phyloP scores from a whole-genome alignment of 2,329 filamentous ascomycete species.

The Penicillium capsulatum region DNA sequence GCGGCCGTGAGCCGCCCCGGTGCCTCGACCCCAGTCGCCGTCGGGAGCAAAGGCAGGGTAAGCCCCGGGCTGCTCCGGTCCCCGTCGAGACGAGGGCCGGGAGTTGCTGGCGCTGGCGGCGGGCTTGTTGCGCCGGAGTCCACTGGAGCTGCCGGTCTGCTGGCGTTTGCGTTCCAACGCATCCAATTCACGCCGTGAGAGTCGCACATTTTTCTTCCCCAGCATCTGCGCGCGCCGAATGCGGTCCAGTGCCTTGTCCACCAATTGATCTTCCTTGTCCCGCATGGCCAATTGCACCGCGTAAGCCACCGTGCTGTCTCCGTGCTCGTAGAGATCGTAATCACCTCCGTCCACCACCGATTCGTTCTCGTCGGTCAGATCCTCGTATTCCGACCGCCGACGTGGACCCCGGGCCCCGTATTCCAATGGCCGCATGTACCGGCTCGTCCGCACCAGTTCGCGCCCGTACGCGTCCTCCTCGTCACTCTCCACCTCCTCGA shows the following conservation, averaged over 20 bases:
- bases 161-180: slow-evolving; percentile 69
- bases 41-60: slow-evolving; percentile 35
- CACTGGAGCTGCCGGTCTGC: slow-evolving; percentile 39
- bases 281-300: slow-evolving; percentile 53
- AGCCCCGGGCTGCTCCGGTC: slow-evolving; percentile 21
- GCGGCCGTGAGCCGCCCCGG: slow-evolving; percentile 45
- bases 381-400: slow-evolving; percentile 39
- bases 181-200: slow-evolving; percentile 74
- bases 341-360: slow-evolving; percentile 45
- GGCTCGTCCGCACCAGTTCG: slow-evolving; percentile 23
- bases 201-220: slow-evolving; percentile 72
- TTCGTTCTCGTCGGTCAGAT: slow-evolving; percentile 47
- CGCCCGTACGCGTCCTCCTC: slow-evolving; percentile 43
- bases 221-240: slow-evolving; percentile 73
- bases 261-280: slow-evolving; percentile 69
- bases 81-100: slow-evolving; percentile 21
- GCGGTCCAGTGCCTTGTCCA: slow-evolving; percentile 72
- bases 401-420: slow-evolving; percentile 34
- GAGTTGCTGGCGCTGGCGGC: slow-evolving; percentile 20
- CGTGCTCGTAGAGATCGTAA: slow-evolving; percentile 52
- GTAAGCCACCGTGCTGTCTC: slow-evolving; percentile 42
- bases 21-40: slow-evolving; percentile 47
- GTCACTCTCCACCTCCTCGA: slow-evolving; percentile 39
- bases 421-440: slow-evolving; percentile 33
- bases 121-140: slow-evolving; percentile 19